Percentiles rank a stretch among this genome's conserved stretches.
Conservation (phyloP, 106 monocot genomes). For the Triglochin maritima region DNA sequence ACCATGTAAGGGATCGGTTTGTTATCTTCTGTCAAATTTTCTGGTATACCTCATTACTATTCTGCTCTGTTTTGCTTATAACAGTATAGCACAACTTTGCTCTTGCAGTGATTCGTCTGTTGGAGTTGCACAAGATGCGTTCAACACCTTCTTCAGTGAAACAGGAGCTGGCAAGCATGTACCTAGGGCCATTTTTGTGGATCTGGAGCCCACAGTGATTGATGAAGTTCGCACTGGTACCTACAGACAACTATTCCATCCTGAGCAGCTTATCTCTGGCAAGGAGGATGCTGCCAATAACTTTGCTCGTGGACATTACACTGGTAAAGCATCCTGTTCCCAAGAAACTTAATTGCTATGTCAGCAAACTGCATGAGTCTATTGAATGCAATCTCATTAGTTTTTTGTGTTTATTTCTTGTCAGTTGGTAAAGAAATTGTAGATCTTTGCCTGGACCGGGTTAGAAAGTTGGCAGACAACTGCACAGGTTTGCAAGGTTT, state of each 20-base stretch:
- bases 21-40: too few species aligned
- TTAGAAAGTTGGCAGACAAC: conserved; percentile 22
- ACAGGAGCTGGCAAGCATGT: conserved; percentile 18
- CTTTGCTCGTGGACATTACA: conserved; percentile 17
- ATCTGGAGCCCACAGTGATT: conserved; percentile 19
- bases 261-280: conserved; percentile 19
- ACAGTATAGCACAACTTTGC: neutral
- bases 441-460: conserved; percentile 24
- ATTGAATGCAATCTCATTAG: neutral
- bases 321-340: conserved; percentile 4
- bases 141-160: conserved; percentile 19
- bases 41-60: too few species aligned
- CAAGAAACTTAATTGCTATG: neutral
- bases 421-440: conserved; percentile 26
- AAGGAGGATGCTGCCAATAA: conserved; percentile 19
- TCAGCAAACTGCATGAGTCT: too few species aligned
- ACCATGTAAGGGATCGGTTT: too few species aligned
- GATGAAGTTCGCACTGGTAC: conserved; percentile 13
- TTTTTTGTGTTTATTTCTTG: neutral
- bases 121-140: conserved; percentile 19
- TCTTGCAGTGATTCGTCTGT: conserved; percentile 10
- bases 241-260: conserved; percentile 14
- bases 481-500: conserved; percentile 26
- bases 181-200: conserved; percentile 14
- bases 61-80: too few species aligned